phyloP scores from a whole-genome alignment of 2,329 filamentous ascomycete species.

The Diaporthe amygdali region DNA sequence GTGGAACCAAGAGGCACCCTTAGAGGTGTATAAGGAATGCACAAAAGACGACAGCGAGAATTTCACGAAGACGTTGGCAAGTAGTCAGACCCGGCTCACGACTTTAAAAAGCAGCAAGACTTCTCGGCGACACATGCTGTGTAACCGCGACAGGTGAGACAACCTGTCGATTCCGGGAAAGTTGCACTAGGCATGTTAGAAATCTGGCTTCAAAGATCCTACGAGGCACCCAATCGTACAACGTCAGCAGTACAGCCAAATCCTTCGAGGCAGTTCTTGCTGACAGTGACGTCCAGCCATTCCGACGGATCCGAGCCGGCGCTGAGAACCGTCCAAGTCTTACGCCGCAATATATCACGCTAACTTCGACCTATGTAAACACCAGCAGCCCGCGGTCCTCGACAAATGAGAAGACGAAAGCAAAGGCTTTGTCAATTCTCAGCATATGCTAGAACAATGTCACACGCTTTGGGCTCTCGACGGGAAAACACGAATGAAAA shows the following conservation, averaged over 20 bases:
- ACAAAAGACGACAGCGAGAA: not conserved
- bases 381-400: not conserved
- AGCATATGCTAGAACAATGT: too few relatives aligned
- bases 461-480: not conserved
- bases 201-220: not conserved
- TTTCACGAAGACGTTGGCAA: not conserved
- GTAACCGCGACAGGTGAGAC: not conserved
- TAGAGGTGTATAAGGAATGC: too few relatives aligned
- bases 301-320: not conserved
- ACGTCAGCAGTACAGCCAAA: not conserved
- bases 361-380: not conserved
- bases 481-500: not conserved
- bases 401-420: not conserved
- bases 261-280: slow-evolving; percentile 5
- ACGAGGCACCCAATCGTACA: not conserved
- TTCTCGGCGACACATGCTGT: not conserved
- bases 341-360: not conserved
- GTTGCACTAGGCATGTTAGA: not conserved
- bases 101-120: not conserved
- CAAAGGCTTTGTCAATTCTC: not conserved
- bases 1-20: not conserved
- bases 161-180: not conserved
- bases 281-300: not conserved
- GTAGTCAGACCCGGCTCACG: not conserved
- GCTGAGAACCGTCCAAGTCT: not conserved